phyloP scores from a whole-genome alignment of 2,329 filamentous ascomycete genomes.

The Amesomyces nigricolor region DNA sequence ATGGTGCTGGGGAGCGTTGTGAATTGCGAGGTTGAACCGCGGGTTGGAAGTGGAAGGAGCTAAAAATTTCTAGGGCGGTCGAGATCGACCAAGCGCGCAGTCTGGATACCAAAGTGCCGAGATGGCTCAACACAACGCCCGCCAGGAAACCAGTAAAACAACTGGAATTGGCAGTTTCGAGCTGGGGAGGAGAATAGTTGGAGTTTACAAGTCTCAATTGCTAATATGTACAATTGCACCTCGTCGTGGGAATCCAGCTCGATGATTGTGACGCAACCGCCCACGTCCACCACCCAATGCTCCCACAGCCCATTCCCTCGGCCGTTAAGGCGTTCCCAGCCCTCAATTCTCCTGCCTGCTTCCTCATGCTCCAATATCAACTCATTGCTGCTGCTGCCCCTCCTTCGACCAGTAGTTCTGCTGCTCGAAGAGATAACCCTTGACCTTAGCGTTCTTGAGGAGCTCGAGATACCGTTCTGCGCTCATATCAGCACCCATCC shows the following conservation, averaged over 20 bases:
- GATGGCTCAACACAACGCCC: not conserved
- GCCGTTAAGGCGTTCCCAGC: not conserved
- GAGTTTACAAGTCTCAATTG: conserved; percentile 15
- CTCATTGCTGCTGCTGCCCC: conserved; percentile 25
- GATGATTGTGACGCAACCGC: not conserved
- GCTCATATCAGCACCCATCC: conserved; percentile 11
- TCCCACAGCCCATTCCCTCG: not conserved
- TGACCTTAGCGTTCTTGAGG: conserved; percentile 69
- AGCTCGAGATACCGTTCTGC: conserved; percentile 74
- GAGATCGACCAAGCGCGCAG: conserved; percentile 20
- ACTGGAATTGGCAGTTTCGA: not conserved
- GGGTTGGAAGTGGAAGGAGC: conserved; percentile 16
- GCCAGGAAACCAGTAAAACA: not conserved
- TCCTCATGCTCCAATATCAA: not conserved
- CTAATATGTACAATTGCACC: conserved; percentile 19
- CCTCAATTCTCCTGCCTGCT: not conserved
- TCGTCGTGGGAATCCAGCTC: not conserved
- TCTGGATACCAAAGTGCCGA: conserved; percentile 7
- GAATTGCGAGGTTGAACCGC: not conserved
- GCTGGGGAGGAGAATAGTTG: not conserved
- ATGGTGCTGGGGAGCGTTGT: conserved; percentile 12
- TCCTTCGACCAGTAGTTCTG: conserved; percentile 64
- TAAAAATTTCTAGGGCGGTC: conserved; percentile 29
- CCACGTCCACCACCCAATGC: not conserved
- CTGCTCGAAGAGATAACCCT: conserved; percentile 74